phyloP scores from a whole-genome alignment of 2,329 filamentous ascomycete species.

The Exophiala xenobiotica region DNA sequence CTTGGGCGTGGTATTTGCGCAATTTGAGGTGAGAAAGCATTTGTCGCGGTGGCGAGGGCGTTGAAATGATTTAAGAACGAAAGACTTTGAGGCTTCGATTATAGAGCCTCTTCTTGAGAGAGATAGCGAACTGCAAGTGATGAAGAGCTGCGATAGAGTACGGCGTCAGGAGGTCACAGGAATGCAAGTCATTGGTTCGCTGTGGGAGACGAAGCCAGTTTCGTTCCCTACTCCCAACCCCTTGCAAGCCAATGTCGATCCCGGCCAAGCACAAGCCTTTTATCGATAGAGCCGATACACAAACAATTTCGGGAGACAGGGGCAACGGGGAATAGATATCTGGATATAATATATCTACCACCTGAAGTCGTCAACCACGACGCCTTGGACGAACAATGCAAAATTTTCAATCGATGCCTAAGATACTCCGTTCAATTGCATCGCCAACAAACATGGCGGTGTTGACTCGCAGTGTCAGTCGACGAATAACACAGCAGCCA shows the following conservation, averaged over 20 bases:
- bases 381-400: slow-evolving; percentile 6
- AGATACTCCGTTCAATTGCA: slow-evolving; percentile 10
- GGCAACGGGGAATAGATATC: not conserved
- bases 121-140: slow-evolving; percentile 11
- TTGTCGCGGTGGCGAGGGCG: slow-evolving; percentile 21
- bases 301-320: not conserved
- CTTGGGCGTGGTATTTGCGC: slow-evolving; percentile 12
- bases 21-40: slow-evolving; percentile 19
- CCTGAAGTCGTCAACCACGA: not conserved
- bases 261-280: not conserved
- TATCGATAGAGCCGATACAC: not conserved
- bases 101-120: slow-evolving; percentile 15
- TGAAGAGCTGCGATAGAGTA: slow-evolving; percentile 5
- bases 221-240: not conserved
- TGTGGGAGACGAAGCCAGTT: not conserved
- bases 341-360: not conserved
- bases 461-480: slow-evolving; percentile 12
- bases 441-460: slow-evolving; percentile 12
- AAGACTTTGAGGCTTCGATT: slow-evolving; percentile 11
- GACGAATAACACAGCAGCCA: slow-evolving; percentile 18
- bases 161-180: slow-evolving; percentile 27
- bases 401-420: slow-evolving; percentile 15
- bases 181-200: not conserved
- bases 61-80: slow-evolving; percentile 1
- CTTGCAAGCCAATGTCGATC: not conserved